These are phyloP conservation scores for Marchantia paleacea DNA, from an alignment of 225 moss, liverwort and hornwort species.

Conservation along the genomic window DNA sequence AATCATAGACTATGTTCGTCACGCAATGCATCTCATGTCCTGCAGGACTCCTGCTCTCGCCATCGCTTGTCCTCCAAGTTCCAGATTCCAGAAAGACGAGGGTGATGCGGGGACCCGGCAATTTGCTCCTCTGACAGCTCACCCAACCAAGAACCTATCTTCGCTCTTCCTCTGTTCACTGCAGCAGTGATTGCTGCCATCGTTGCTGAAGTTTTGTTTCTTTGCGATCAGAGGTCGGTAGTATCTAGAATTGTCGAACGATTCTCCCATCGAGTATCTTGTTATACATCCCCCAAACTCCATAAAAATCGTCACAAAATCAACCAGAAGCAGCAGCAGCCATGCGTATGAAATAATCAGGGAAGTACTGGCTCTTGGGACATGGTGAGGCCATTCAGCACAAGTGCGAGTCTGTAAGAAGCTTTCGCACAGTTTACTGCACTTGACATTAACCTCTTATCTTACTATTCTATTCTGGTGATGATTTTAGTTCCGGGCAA, in stretches of 20 bases:
- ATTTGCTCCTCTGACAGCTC: background rate
- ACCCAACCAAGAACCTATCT: background rate
- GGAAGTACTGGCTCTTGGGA: background rate
- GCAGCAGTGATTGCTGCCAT: background rate
- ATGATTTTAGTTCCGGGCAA: no score
- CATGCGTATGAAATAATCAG: background rate
- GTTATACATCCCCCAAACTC: no score
- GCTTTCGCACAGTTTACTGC: no score
- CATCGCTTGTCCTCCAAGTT: no score
- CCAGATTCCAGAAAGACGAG: background rate
- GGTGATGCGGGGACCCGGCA: slow-evolving; percentile 17
- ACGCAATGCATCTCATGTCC: background rate
- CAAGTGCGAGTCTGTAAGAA: background rate
- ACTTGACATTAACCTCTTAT: no score
- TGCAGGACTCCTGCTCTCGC: background rate
- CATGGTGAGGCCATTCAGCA: background rate
- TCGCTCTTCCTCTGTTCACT: background rate
- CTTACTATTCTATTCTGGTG: no score
- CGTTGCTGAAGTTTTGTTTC: background rate
- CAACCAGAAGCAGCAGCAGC: background rate
- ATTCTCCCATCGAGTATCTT: background rate
- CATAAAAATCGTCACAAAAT: background rate
- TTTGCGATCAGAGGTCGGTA: no score
- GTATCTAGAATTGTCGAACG: background rate
- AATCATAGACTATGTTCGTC: background rate